Evolutionary conservation across 768 basidiomycete species (phyloP), one percentile per base, ranked within the genome.

Genomic region (Cystobasidium ongulense): DNA sequence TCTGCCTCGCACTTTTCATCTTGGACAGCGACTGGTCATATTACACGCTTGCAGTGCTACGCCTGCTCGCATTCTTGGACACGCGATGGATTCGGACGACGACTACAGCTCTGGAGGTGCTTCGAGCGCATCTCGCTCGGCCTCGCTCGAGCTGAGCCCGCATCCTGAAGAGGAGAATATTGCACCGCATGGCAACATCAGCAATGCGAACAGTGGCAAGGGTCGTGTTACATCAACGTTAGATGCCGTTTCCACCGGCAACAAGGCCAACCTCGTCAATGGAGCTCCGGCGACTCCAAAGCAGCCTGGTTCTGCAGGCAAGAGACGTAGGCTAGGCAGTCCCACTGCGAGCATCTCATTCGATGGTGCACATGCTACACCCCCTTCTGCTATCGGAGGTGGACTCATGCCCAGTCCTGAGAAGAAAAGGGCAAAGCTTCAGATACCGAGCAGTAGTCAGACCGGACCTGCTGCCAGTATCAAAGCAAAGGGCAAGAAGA

Each of bases 281-380:
- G 52, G 36, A 23, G 29, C 23, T 10, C 68, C 23, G 10, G 53
- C 11, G 4, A 54, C 68, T 2, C 52, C 68, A 18, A 38, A 43
- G 29, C 25, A 59, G 57, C 57, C 25, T 29, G 57, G 57, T 29
- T 59, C 57, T 1, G 50, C 68, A 3, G 25, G n/a, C 10, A 71
- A 71, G 39, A n/a, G 68, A 59, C 68, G 68, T 15, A 54, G 54
- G 38, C 54, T 71, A 21, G 68, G 52, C 7, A 71, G 68, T 36
- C 68, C 68, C 1, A 54, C 50, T 33, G 53, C 68, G 33, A 71
- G 68, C 54, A 71, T 71, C 25, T 71, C 68, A 35, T 71, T 59
- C 39, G 68, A 71, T 71, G 68, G 68, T 29, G 68, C 68, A 10
- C 68, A 71, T 71, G 68, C 68, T 36, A 71, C 68, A 18, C 68